Conservation (phyloP, 164 flowering plant species). For the Santalum album region DNA sequence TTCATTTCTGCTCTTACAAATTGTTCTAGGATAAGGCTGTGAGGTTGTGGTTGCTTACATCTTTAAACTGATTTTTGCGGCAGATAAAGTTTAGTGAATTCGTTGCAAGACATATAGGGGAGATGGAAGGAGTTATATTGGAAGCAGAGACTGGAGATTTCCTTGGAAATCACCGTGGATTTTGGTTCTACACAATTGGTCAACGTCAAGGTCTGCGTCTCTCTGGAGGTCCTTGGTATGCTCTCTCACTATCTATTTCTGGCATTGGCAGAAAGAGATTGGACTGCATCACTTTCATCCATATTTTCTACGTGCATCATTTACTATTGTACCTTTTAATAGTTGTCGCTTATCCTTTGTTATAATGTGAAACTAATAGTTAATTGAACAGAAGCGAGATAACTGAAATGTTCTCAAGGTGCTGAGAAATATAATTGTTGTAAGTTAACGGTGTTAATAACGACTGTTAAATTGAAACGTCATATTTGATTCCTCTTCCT, state of each 20-base stretch:
- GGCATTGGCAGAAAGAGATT: background rate
- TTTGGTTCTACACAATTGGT: constrained; percentile 95
- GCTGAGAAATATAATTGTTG: no score
- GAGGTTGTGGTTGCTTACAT: background rate
- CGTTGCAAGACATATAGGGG: constrained; percentile 89
- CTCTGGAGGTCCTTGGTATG: constrained; percentile 99
- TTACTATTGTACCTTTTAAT: no score
- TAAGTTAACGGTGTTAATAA: no score
- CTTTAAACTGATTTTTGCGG: background rate
- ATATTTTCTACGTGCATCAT: no score
- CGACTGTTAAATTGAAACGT: no score
- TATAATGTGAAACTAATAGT: no score
- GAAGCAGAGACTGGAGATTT: constrained; percentile 94
- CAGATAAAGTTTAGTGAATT: constrained; percentile 96
- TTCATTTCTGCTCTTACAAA: no score
- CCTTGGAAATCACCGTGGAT: constrained; percentile 85
- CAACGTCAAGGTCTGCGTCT: constrained; percentile 96
- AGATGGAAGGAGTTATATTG: constrained; percentile 80
- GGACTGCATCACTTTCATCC: background rate
- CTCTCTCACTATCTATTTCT: background rate
- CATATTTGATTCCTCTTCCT: no score
- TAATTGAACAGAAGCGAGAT: no score
- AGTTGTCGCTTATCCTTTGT: no score
- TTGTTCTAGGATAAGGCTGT: no score
- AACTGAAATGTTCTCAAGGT: no score